Evolutionary conservation across 495 filamentous ascomycete genomes (phyloP).

Genomic region (Penicillium silybi): DNA sequence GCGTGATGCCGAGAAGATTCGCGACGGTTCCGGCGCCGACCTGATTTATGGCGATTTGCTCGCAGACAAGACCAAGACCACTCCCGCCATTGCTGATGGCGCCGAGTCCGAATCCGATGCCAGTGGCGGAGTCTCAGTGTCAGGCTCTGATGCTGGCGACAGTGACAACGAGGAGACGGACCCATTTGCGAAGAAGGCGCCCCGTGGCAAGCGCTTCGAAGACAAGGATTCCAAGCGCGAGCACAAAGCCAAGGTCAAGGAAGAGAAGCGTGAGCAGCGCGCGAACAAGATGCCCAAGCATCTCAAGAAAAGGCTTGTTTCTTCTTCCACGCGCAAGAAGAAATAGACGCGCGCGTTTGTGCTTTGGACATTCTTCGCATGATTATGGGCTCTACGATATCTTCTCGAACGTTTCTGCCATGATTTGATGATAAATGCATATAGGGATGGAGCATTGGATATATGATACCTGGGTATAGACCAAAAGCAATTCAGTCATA

Average conservation of each 20-base stretch:
- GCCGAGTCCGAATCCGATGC: slow-evolving; percentile 43
- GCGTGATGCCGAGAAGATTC: slow-evolving; percentile 75
- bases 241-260: slow-evolving; percentile 89
- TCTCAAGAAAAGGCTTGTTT: slow-evolving; percentile 65
- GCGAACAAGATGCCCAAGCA: slow-evolving; percentile 96
- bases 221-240: slow-evolving; percentile 87
- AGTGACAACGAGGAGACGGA: slow-evolving; percentile 38
- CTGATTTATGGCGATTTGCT: slow-evolving; percentile 80
- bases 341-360: slow-evolving; percentile 24
- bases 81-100: slow-evolving; percentile 27
- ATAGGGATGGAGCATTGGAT: slow-evolving; percentile 33
- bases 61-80: slow-evolving; percentile 51
- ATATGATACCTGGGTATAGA: slow-evolving; percentile 31
- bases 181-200: slow-evolving; percentile 60
- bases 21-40: slow-evolving; percentile 63
- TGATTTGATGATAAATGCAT: slow-evolving; percentile 32
- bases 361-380: slow-evolving; percentile 8
- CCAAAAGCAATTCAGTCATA: slow-evolving; percentile 1
- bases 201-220: slow-evolving; percentile 83
- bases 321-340: slow-evolving; percentile 42
- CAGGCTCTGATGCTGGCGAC: slow-evolving; percentile 45
- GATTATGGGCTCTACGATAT: slow-evolving; percentile 10
- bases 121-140: slow-evolving; percentile 42
- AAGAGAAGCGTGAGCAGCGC: slow-evolving; percentile 85
- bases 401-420: slow-evolving; percentile 18